Conservation (phyloP, 139 green algal genomes). For the Chlamydomonas incerta region DNA sequence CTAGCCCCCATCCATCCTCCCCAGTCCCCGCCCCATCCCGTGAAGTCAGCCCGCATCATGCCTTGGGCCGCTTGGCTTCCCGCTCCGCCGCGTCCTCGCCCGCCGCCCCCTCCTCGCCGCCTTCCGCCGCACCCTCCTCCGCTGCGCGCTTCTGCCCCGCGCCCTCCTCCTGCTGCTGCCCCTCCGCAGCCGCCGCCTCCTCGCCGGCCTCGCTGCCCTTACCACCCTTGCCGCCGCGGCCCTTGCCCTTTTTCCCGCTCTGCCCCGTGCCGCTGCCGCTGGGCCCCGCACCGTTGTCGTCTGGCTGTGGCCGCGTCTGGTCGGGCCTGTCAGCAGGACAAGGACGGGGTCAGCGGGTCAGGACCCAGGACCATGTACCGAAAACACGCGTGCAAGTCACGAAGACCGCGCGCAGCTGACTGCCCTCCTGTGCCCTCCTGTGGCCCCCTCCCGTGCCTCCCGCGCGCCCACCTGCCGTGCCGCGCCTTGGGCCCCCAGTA, state of each 20-base stretch:
- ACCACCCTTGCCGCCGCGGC: background rate
- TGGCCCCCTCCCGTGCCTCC: background rate
- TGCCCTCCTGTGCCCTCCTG: background rate
- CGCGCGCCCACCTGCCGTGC: slow-evolving; percentile 46
- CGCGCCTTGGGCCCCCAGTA: slow-evolving; percentile 91
- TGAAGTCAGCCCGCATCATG: background rate
- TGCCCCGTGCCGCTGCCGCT: background rate
- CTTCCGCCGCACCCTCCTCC: background rate
- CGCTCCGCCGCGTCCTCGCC: background rate
- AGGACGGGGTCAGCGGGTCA: too few relatives aligned
- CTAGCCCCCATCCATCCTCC: too few relatives aligned
- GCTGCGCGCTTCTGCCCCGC: background rate
- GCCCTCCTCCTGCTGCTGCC: background rate
- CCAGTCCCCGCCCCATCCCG: too few relatives aligned
- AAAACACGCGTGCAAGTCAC: too few relatives aligned
- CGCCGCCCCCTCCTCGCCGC: background rate
- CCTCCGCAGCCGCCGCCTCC: background rate
- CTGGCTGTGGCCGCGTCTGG: slow-evolving; percentile 16
- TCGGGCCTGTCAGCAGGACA: slow-evolving; percentile 17
- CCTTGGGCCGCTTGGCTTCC: slow-evolving; percentile 20
- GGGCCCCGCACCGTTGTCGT: background rate
- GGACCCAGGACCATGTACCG: too few relatives aligned
- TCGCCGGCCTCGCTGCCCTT: background rate
- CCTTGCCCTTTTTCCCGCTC: background rate
- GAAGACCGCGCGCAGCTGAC: too few relatives aligned